These are phyloP conservation scores for Gynostemma pentaphyllum DNA, from an alignment of 306 rosid species.

Conservation along the genomic window DNA sequence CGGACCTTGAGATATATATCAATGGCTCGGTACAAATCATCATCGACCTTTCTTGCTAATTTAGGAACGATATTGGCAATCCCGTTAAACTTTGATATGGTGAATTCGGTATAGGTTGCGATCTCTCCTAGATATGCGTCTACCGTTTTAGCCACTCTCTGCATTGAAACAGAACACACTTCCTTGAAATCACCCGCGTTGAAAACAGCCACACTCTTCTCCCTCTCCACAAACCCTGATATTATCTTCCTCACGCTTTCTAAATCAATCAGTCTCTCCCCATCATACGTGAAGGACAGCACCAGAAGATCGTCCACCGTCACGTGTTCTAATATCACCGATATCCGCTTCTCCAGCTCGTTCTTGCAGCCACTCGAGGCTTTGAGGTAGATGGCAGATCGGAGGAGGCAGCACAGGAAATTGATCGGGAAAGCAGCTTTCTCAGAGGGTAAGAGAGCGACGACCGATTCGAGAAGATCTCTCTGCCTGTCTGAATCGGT, in stretches of 20 bases:
- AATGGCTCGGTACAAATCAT: slow-evolving; percentile 77
- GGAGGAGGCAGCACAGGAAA: slow-evolving; percentile 84
- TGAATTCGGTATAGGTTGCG: slow-evolving; percentile 59
- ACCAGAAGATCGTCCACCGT: slow-evolving; percentile 58
- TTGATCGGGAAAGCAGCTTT: slow-evolving; percentile 61
- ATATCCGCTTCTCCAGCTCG: slow-evolving; percentile 61
- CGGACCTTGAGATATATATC: slow-evolving; percentile 78
- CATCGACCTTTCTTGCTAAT: slow-evolving; percentile 68
- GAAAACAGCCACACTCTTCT: slow-evolving; percentile 57
- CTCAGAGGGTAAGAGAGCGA: slow-evolving; percentile 60
- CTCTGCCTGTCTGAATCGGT: slow-evolving; percentile 30
- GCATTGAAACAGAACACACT: slow-evolving; percentile 43
- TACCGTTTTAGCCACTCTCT: slow-evolving; percentile 62
- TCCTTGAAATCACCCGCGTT: slow-evolving; percentile 37
- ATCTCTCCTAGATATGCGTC: slow-evolving; percentile 87
- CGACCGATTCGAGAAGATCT: slow-evolving; percentile 41
- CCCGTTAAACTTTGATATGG: slow-evolving; percentile 50
- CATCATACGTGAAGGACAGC: slow-evolving; percentile 63
- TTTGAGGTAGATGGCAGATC: slow-evolving; percentile 51
- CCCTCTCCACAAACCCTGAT: slow-evolving; percentile 52
- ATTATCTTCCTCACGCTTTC: slow-evolving; percentile 62
- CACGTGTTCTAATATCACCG: slow-evolving; percentile 59
- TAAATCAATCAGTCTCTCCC: slow-evolving; percentile 65
- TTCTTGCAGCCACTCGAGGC: slow-evolving; percentile 41
- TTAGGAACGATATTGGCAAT: slow-evolving; percentile 63